These are phyloP conservation scores for Bruguiera gymnorhiza DNA, from an alignment of 345 rosid species.

Conservation along the genomic window DNA sequence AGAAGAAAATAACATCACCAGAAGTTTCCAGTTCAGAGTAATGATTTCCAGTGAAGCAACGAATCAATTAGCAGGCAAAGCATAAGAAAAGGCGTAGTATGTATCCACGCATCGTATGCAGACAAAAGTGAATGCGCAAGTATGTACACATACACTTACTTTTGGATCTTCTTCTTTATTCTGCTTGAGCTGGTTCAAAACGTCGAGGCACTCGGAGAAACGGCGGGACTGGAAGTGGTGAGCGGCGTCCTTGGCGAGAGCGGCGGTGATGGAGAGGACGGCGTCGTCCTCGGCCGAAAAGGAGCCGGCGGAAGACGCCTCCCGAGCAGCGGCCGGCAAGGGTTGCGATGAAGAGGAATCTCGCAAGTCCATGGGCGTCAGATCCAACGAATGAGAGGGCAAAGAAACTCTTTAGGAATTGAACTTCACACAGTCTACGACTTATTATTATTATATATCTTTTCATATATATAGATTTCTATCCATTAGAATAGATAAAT, in stretches of 20 bases:
- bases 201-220: slow-evolving; percentile 65
- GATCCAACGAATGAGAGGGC: slow-evolving; percentile 15
- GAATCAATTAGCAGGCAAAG: not conserved
- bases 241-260: slow-evolving; percentile 77
- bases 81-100: not conserved
- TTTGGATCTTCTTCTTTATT: slow-evolving; percentile 78
- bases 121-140: not conserved
- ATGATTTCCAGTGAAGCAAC: not conserved
- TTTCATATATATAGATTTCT: not conserved
- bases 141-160: slow-evolving; percentile 33
- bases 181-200: slow-evolving; percentile 55
- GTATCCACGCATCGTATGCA: not conserved
- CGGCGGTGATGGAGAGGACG: slow-evolving; percentile 21
- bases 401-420: not conserved
- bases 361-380: slow-evolving; percentile 26
- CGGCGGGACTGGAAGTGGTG: slow-evolving; percentile 67
- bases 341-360: slow-evolving; percentile 21
- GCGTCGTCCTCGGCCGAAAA: slow-evolving; percentile 20
- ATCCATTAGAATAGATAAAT: too few species aligned
- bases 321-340: slow-evolving; percentile 13
- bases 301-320: not conserved
- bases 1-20: not conserved
- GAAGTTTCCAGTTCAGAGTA: not conserved
- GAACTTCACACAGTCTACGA: not conserved
- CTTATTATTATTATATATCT: not conserved